Evolutionary conservation across 2,329 filamentous ascomycete species (phyloP), one percentile per base, ranked within the genome.

Genomic region (Fusarium scirpi): DNA sequence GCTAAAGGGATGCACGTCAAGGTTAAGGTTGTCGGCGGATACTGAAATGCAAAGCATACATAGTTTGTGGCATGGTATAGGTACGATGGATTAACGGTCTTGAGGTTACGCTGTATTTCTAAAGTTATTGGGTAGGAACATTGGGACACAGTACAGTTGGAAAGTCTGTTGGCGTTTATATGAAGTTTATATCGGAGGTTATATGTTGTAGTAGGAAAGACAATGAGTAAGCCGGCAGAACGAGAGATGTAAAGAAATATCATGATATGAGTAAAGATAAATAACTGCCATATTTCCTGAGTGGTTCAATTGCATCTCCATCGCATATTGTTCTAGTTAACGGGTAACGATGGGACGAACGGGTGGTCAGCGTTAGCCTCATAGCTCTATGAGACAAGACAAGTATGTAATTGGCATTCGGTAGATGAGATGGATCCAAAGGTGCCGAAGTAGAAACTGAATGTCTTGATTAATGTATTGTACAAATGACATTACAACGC

Each of bases 1-100:
- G 87, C 86, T 60, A 90, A 90, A 60, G 94, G 94, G 1, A 81
- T 98, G 77, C 85, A 87, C 74, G 87, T 95, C 9, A 89, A 85
- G 76, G 81, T 93, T 48, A 93, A 83, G 75, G 82, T 88, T 52
- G 76, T 94, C n/a, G 85, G 90, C 25, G 90, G 89, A 0, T 94
- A 91, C 64, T 80, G 62, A 78, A 38, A 43, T 53, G 49, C 49
- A 53, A 43, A 29, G 24, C 49, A 41, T 22, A 20, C 25, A n/a
- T 45, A 27, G 30, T 22, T 41, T 48, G n/a, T 44, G 34, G 16
- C 18, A 38, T 38, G 34, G 34, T 38, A 34, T 34, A 58, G 15
- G 34, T 15, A 62, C 32, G 15, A 52, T 52, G 48, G 27, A 41
- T 15, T n/a, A 48, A 48, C 7, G 20, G 24, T 27, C 9, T 52